Evolutionary conservation across 352 stramenopile species (phyloP).

Genomic region (Phytophthora crassamura): DNA sequence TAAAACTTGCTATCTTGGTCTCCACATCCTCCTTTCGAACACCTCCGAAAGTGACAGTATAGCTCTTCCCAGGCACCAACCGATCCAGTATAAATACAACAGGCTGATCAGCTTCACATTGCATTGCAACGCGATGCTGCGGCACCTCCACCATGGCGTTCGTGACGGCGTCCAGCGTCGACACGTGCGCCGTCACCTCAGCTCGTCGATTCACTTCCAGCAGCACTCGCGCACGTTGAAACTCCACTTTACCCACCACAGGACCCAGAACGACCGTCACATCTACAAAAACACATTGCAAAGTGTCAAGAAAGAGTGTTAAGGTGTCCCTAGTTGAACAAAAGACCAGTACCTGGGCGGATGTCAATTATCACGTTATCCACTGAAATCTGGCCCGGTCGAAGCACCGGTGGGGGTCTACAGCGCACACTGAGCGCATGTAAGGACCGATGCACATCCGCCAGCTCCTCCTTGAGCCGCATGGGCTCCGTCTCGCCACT

Average conservation of each 20-base stretch:
- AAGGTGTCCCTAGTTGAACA: not conserved
- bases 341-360: slow-evolving; percentile 18
- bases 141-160: slow-evolving; percentile 50
- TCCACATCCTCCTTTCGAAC: slow-evolving; percentile 48
- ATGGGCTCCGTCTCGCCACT: slow-evolving; percentile 46
- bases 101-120: slow-evolving; percentile 41
- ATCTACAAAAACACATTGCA: slow-evolving; percentile 31
- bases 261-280: slow-evolving; percentile 69
- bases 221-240: slow-evolving; percentile 56
- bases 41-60: slow-evolving; percentile 67
- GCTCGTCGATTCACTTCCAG: slow-evolving; percentile 60
- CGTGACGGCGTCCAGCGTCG: slow-evolving; percentile 46
- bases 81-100: slow-evolving; percentile 47
- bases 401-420: slow-evolving; percentile 25
- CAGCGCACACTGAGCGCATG: slow-evolving; percentile 28
- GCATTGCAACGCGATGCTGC: slow-evolving; percentile 33
- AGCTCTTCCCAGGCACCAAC: slow-evolving; percentile 61
- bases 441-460: slow-evolving; percentile 51
- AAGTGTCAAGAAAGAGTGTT: not conserved
- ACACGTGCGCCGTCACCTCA: slow-evolving; percentile 59
- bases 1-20: slow-evolving; percentile 46
- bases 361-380: slow-evolving; percentile 30
- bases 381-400: slow-evolving; percentile 42
- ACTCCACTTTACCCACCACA: slow-evolving; percentile 72
- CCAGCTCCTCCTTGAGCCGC: slow-evolving; percentile 56